A percentile compares a stretch with the other conserved stretches of the same genome.
Conservation (phyloP, 768 basidiomycete genomes). For the Lepiota subincarnata region DNA sequence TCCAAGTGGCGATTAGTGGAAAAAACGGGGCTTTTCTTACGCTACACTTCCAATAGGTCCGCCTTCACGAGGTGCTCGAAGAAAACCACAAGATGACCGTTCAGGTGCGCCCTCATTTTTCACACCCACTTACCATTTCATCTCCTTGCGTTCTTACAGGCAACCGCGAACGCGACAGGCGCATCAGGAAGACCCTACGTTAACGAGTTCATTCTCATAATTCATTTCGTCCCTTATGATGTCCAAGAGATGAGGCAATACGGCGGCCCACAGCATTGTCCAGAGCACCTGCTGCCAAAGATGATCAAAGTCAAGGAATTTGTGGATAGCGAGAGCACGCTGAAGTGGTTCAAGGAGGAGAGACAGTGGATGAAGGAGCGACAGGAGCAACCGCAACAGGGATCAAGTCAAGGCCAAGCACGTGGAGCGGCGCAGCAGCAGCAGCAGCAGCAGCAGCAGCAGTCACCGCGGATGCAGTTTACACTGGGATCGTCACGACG, state of each 20-base stretch:
- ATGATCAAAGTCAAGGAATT: constrained; percentile 16
- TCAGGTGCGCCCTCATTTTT: constrained; percentile 25
- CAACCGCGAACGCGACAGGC: constrained; percentile 22
- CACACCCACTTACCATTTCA: too few species aligned
- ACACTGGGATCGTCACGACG: not conserved
- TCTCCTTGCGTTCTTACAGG: constrained; percentile 20
- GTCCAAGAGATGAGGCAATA: not conserved
- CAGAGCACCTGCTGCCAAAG: constrained; percentile 10
- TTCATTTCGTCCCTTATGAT: constrained; percentile 16
- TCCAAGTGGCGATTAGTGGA: too few species aligned
- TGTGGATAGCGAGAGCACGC: constrained; percentile 13
- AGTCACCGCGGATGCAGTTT: not conserved
- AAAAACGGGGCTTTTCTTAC: not conserved
- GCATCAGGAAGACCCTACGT: constrained; percentile 21
- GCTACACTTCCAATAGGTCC: constrained; percentile 22
- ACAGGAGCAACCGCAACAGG: not conserved
- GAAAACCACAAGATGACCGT: constrained; percentile 25
- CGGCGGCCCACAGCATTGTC: constrained; percentile 2
- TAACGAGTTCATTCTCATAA: constrained; percentile 23
- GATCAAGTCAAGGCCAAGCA: not conserved
- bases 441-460: too few species aligned
- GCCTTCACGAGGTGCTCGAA: constrained; percentile 29
- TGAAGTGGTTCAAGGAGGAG: constrained; percentile 16
- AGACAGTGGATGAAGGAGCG: constrained; percentile 14
- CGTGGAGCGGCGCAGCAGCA: not conserved